A percentile compares a stretch with the other conserved stretches of the same genome.
These are phyloP conservation scores for Colletotrichum sp. DNA, from an alignment of 2,329 filamentous ascomycete species.

Conservation along the genomic window DNA sequence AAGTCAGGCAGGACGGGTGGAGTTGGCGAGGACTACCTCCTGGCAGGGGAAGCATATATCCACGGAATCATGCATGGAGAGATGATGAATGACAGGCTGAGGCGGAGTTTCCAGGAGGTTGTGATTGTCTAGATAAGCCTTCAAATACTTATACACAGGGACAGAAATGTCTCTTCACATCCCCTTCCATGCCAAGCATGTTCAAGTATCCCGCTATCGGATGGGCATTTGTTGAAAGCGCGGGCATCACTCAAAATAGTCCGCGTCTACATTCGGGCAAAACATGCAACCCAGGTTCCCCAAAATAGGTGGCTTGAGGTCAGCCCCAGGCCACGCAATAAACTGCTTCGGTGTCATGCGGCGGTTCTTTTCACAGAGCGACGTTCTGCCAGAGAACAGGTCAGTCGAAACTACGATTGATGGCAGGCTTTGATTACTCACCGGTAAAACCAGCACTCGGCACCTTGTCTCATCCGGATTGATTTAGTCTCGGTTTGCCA, in stretches of 20 bases:
- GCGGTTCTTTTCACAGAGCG: neutral
- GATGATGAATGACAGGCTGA: neutral
- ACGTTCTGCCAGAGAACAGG: neutral
- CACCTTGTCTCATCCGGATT: neutral
- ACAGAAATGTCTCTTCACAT: neutral
- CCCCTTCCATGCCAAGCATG: neutral
- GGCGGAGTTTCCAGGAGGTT: neutral
- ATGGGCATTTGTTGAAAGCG: neutral
- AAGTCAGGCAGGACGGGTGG: neutral
- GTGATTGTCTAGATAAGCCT: neutral
- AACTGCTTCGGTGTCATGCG: neutral
- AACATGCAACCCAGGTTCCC: neutral
- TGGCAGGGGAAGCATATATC: neutral
- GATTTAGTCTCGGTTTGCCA: neutral
- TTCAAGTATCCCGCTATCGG: neutral
- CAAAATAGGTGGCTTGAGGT: neutral
- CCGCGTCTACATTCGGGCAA: neutral
- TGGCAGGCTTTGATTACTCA: neutral
- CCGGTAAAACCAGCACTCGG: neutral
- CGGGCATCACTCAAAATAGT: neutral
- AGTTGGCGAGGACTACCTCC: neutral
- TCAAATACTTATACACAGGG: neutral
- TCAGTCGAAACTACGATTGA: neutral
- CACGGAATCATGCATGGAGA: slow-evolving; percentile 10
- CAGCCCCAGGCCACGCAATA: neutral